phyloP scores from a whole-genome alignment of 305 asterid species.

The Solanum hybrid region DNA sequence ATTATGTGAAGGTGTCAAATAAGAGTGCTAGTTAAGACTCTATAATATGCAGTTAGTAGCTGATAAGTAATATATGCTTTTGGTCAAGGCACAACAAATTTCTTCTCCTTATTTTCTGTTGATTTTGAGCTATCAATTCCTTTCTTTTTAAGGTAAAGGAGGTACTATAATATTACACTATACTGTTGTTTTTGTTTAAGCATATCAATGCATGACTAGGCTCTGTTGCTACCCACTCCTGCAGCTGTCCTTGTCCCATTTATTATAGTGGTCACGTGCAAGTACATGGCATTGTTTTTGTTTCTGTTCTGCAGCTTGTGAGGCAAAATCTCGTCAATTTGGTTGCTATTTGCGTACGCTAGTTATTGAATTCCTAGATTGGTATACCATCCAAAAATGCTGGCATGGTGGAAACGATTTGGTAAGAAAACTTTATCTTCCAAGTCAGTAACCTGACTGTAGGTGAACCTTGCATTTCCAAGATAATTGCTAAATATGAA shows the following conservation, averaged over 20 bases:
- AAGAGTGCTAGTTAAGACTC: background rate
- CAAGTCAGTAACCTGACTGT: background rate
- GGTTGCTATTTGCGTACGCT: background rate
- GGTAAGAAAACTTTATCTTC: background rate
- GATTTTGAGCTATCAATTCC: background rate
- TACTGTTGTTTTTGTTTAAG: background rate
- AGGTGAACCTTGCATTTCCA: conserved; percentile 1
- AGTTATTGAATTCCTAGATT: background rate
- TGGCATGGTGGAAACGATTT: background rate
- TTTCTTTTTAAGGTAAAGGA: background rate
- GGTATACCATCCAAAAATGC: background rate
- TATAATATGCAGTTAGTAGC: background rate
- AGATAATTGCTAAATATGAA: background rate
- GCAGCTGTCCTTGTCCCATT: background rate
- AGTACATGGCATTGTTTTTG: background rate
- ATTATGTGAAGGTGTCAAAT: background rate
- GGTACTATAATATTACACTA: background rate
- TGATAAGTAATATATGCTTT: background rate
- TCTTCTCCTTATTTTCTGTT: background rate
- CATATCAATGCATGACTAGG: background rate
- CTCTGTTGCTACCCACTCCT: background rate
- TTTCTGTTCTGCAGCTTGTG: background rate
- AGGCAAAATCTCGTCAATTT: background rate
- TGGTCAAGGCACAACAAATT: background rate
- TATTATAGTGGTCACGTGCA: background rate